Evolutionary conservation across 2,329 filamentous ascomycete species (phyloP), one percentile per base, ranked within the genome.

Genomic region (Aspergillus ochraceoroseus): DNA sequence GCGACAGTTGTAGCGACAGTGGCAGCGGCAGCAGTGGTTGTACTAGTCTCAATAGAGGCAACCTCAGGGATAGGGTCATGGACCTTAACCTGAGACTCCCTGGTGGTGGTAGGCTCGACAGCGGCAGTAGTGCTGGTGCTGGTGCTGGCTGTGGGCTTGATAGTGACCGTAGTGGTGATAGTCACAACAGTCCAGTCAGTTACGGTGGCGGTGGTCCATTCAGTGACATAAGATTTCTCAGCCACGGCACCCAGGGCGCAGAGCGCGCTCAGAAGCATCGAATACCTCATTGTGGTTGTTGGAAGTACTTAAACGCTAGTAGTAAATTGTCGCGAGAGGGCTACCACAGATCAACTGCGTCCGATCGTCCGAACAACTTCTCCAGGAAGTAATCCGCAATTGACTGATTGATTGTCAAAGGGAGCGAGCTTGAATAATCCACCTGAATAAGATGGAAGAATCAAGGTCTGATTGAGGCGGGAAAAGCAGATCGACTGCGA

Each of bases 111-210:
- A 18, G 35, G 36, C 15, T 35, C 37, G 12, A 25, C 36, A 20
- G 38, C 30, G 30, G 35, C 18, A 6, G 37, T 34, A n/a, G n/a
- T n/a, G n/a, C n/a, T n/a, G n/a, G n/a, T n/a, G n/a, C n/a, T n/a
- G 8, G 41, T 14, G 20, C 30, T 40, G 14, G 40, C 38, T n/a
- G 38, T 39, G 36, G 32, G 32, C 39, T 28, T 12, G 15, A 36
- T 49, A 26, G 61, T 62, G 32, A 66, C 54, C 15, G 61, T 65
- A 37, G 55, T 51, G 44, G 65, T 68, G 32, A 63, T 52, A 25
- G 63, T 66, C 35, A 61, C 53, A 29, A 61, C 44, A 20, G 57
- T 62, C 55, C 63, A 57, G 22, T 66, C 61, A 38, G 61, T 41
- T 26, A 48, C 42, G 19, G 41, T 44, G 12, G 35, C 39, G 3